phyloP scores from a whole-genome alignment of 257 asterid genomes.

The Lavandula angustifolia region DNA sequence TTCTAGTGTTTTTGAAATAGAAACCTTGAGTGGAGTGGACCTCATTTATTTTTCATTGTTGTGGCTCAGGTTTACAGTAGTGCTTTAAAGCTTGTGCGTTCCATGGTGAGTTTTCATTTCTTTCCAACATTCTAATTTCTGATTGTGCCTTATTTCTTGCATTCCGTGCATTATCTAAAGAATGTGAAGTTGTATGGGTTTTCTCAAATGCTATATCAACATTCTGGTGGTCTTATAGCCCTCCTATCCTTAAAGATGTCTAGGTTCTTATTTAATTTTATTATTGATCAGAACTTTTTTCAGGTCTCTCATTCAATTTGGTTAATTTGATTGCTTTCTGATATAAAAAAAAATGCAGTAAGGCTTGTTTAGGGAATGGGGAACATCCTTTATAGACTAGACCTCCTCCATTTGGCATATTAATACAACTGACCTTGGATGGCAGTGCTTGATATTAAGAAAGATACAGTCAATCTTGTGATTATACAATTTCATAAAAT shows the following conservation, averaged over 20 bases:
- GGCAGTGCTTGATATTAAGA: too few relatives aligned
- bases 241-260: not conserved
- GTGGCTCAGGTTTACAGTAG: slow-evolving; percentile 83
- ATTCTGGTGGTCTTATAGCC: slow-evolving; percentile 17
- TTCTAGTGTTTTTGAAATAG: not conserved
- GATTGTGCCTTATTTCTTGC: slow-evolving; percentile 15
- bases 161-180: slow-evolving; percentile 16
- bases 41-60: slow-evolving; percentile 32
- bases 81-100: slow-evolving; percentile 97
- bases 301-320: not conserved
- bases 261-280: not conserved
- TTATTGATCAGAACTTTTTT: not conserved
- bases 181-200: slow-evolving; percentile 6
- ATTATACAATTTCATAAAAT: too few relatives aligned
- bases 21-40: slow-evolving; percentile 9
- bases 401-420: too few relatives aligned
- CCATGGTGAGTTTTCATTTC: slow-evolving; percentile 69
- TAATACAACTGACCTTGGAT: too few relatives aligned
- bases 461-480: too few relatives aligned
- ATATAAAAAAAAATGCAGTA: not conserved
- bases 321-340: slow-evolving; percentile 12
- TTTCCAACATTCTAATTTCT: slow-evolving; percentile 14
- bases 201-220: slow-evolving; percentile 17
- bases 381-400: not conserved
- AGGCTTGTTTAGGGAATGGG: slow-evolving; percentile 1